phyloP scores from a whole-genome alignment of 371 early-diverging fungal species.

The Funneliformis caledonium region DNA sequence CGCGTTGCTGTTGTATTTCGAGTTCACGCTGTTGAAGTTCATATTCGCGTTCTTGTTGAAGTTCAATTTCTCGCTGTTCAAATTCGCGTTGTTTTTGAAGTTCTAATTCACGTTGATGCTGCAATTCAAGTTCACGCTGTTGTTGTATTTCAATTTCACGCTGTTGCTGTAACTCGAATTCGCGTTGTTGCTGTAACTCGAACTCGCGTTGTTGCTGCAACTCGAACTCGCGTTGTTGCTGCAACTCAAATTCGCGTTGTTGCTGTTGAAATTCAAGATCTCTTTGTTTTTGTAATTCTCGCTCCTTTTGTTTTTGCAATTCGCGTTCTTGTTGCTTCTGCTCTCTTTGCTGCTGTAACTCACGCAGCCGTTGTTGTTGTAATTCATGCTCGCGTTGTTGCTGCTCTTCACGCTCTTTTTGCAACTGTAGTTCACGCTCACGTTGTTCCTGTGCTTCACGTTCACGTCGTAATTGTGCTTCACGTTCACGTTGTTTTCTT shows the following conservation, averaged over 20 bases:
- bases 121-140: conserved; percentile 9
- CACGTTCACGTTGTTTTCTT: conserved; percentile 1
- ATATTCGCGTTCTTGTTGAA: conserved; percentile 5
- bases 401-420: conserved; percentile 5
- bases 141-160: conserved; percentile 22
- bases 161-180: conserved; percentile 17
- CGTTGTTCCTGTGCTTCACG: conserved; percentile 16
- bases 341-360: conserved; percentile 14
- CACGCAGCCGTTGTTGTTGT: not conserved
- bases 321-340: not conserved
- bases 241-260: conserved; percentile 12
- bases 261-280: conserved; percentile 23
- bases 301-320: conserved; percentile 7
- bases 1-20: conserved; percentile 17
- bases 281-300: conserved; percentile 24
- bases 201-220: conserved; percentile 3
- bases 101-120: conserved; percentile 14
- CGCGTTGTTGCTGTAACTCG: conserved; percentile 10
- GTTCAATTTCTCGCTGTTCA: conserved; percentile 19
- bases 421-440: conserved; percentile 26
- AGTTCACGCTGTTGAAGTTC: conserved; percentile 23
- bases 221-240: conserved; percentile 19
- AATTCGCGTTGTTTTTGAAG: conserved; percentile 14
- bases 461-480: not conserved
- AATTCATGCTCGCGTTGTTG: conserved; percentile 25